A percentile compares a stretch with the other conserved stretches of the same genome.
Evolutionary conservation across 208 protist species (phyloP).

Genomic region (Crithidia thermophila): DNA sequence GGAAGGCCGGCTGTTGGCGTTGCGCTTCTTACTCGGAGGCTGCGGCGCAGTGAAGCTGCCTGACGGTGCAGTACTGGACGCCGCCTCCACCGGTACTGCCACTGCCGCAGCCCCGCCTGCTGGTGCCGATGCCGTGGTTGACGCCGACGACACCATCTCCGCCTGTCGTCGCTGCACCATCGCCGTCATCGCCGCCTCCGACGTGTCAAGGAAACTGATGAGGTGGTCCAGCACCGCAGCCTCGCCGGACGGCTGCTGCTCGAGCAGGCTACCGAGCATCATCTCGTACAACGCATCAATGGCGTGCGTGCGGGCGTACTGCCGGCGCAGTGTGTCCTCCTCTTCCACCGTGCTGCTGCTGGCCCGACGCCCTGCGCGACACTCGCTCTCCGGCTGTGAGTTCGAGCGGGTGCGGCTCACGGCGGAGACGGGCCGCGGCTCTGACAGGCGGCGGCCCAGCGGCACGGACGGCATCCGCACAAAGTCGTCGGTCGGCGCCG

Average conservation of each 20-base stretch:
- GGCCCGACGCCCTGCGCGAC: not conserved
- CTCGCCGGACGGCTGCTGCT: constrained; percentile 41
- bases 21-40: constrained; percentile 18
- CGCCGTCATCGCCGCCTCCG: constrained; percentile 21
- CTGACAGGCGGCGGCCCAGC: constrained; percentile 19
- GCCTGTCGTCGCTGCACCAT: constrained; percentile 17
- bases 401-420: constrained; percentile 6
- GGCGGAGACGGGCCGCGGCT: constrained; percentile 16
- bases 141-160: not conserved
- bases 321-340: constrained; percentile 14
- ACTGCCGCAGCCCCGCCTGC: not conserved
- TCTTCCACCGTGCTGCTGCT: not conserved
- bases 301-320: constrained; percentile 47
- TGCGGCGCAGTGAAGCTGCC: constrained; percentile 4
- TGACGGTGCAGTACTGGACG: not conserved
- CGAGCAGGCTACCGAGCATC: constrained; percentile 53
- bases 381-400: constrained; percentile 2
- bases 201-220: constrained; percentile 52
- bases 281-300: constrained; percentile 72
- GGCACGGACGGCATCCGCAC: constrained; percentile 32
- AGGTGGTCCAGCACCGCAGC: constrained; percentile 57
- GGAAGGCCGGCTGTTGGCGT: constrained; percentile 15
- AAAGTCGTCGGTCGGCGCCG: not conserved
- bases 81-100: not conserved
- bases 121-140: not conserved